Evolutionary conservation across 2,329 filamentous ascomycete genomes (phyloP), one percentile per base, ranked within the genome.

Genomic region (Phaeomoniella chlamydospora): DNA sequence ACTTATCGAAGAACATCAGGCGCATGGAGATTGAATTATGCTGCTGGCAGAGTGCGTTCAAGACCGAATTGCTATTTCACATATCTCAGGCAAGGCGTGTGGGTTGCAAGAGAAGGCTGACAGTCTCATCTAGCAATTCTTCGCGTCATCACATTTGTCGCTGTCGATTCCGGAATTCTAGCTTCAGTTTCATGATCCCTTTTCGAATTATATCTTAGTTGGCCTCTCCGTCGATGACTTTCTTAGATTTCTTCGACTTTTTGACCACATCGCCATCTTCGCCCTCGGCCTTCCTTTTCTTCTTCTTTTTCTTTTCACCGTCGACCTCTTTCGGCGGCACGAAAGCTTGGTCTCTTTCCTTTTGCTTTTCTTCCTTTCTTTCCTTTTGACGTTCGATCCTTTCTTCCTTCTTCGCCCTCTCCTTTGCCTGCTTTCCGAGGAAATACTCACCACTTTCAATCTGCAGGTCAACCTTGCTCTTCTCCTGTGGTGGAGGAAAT

Each of bases 361-460:
- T 80, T 62, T 80, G 72, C 70, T 84, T 92, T 57, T 92, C 84
- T 45, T 80, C 80, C 68, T 86, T 88, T 67, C 87, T 88, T 58
- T 76, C 69, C 59, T 76, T 80, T 64, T 94, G 87, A 59, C 80
- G 78, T 56, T 92, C 85, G 52, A 84, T 72, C 45, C 85, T 69
- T 51, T 84, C 81, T 53, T 88, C 80, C 58, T 81, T 77, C 33
- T 69, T 76, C 37, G 78, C 80, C 41, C 87, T 71, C 51, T 93
- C 84, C 69, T 93, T 94, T 41, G 85, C 87, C 52, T 87, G 77
- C 67, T 94, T 94, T 53, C 79, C 78, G 53, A 98, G 61, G 59
- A 96, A 96, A 64, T 93, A 98, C 64, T 96, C 88, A 62, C 90
- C 88, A 49, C 76, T 87, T 68, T 98, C 90, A 65, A 98, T 94